Percentiles rank a stretch among this genome's conserved stretches.
Evolutionary conservation across 257 asterid species (phyloP).

Genomic region (Buddleja alternifolia): DNA sequence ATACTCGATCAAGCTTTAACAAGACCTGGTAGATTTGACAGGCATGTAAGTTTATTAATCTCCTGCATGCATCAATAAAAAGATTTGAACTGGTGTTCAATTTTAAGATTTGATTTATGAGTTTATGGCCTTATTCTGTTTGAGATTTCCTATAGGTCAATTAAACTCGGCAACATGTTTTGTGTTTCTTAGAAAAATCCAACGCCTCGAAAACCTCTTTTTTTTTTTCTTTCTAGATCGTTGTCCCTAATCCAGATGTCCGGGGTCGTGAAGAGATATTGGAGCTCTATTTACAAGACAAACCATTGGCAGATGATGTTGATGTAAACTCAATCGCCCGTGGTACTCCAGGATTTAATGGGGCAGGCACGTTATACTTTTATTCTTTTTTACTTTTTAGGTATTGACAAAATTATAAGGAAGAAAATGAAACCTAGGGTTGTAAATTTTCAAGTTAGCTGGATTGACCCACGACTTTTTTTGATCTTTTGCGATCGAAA

Average conservation of each 20-base stretch:
- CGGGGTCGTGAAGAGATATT: slow-evolving; percentile 92
- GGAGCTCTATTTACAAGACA: slow-evolving; percentile 91
- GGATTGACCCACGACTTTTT: neutral
- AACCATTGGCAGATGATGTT: slow-evolving; percentile 83
- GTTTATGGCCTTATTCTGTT: neutral
- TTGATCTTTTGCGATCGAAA: too few relatives aligned
- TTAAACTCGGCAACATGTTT: slow-evolving; percentile 7
- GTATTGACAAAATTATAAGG: neutral
- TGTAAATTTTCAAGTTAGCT: neutral
- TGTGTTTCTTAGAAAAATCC: slow-evolving; percentile 14
- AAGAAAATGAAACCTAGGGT: neutral
- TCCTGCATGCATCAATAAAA: slow-evolving; percentile 14
- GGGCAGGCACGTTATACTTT: slow-evolving; percentile 71
- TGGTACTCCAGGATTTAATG: slow-evolving; percentile 98
- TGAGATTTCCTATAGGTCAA: neutral
- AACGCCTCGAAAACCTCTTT: slow-evolving; percentile 22
- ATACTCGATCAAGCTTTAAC: slow-evolving; percentile 98
- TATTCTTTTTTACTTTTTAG: slow-evolving; percentile 15
- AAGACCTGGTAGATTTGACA: slow-evolving; percentile 98
- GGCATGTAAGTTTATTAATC: slow-evolving; percentile 77
- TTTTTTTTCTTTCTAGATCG: slow-evolving; percentile 77
- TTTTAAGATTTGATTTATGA: neutral
- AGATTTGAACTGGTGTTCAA: neutral
- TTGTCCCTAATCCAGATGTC: slow-evolving; percentile 90
- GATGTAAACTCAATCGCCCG: slow-evolving; percentile 92